Base-by-base conservation (phyloP, 1,139 yeast genomes). In the Blastobotrys elegans region DNA sequence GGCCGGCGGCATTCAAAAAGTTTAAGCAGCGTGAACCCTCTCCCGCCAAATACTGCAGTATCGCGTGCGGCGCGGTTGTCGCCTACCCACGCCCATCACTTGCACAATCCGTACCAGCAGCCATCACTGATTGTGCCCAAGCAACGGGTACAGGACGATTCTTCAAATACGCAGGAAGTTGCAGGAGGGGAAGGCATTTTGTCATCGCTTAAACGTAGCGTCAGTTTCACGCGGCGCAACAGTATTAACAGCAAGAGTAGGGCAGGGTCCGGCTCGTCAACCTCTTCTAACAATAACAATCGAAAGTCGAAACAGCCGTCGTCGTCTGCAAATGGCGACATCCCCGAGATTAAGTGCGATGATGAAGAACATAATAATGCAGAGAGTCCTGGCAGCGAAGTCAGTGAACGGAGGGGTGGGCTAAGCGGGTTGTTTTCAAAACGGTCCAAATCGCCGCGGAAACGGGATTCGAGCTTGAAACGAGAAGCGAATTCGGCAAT, bases 171-270 rank as follows among this genome's bases (percentile, higher is more conserved):
- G n/a, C 32, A 31, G 24, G 35, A 40, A 13, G n/a, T n/a, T n/a
- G n/a, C n/a, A n/a, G n/a, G n/a, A n/a, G 14, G 20, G 13, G 44
- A 48, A 11, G 46, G 50, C 11, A 14, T 58, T 38, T 44, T 56
- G 10, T 44, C 53, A 2, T 40, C 56, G 4, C 38, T 58, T 22
- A 51, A 51, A 43, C 49, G 62, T 21, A 57, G 55, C 21, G 61
- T 57, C 20, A 55, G 59, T 40, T 48, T 57, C 43, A 50, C 51
- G 1, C 43, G 61, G 13, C 35, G 53, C n/a, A n/a, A 33, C 4
- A 38, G 47, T 18, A 20, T n/a, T 4, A 33, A 14, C 4, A 27
- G 32, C 20, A 38, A 52, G 40, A 47, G 48, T 21, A 44, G 58
- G 24, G 50, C 54, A 7, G 50, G 52, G 10, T 56, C 61, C 5